Evolutionary conservation across 306 rosid species (phyloP), one percentile per base, ranked within the genome.

Genomic region (Acmispon strigosus): DNA sequence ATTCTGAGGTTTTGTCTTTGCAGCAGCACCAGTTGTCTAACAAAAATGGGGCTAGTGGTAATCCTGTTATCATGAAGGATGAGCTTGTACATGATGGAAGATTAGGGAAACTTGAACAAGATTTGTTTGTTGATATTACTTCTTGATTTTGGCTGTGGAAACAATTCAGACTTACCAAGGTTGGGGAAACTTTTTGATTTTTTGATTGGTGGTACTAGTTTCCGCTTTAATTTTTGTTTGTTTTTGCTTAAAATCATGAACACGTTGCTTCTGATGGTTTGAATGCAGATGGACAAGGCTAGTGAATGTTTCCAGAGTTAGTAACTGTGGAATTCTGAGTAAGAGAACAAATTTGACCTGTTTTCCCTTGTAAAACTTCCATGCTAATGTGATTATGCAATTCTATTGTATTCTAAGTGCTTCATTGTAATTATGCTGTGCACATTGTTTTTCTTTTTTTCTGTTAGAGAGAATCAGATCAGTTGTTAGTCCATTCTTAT

Each of bases 321-420:
- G 32, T 53, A 54, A 27, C 24, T 2, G 63, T 7, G 78, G 41
- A 53, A 43, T 62, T 70, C 20, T 47, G 62, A 45, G 77, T 37
- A 70, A 70, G 72, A 62, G 18, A 10, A n/a, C 60, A 34, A 20
- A 50, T 60, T 76, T 51, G 58, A 48, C 34, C 48, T 36, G 66
- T n/a, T n/a, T 75, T 43, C 43, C 73, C 20, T 66, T 78, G 78
- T 78, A 72, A 65, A 56, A 74, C 51, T 14, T 72, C 32, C 22
- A 8, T 16, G 24, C 60, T n/a, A 2, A 63, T 64, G 77, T 55
- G 69, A 71, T 64, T 63, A 16, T 71, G 62, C 66, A 0, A 55
- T 45, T 71, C 11, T 22, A 15, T 52, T 60, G 48, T 43, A 50
- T 56, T 60, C 10, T 10, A 18, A 43, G 52, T 54, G 37, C 53